Base-by-base conservation (phyloP, 768 basidiomycete species). In the Mycena filopes region DNA sequence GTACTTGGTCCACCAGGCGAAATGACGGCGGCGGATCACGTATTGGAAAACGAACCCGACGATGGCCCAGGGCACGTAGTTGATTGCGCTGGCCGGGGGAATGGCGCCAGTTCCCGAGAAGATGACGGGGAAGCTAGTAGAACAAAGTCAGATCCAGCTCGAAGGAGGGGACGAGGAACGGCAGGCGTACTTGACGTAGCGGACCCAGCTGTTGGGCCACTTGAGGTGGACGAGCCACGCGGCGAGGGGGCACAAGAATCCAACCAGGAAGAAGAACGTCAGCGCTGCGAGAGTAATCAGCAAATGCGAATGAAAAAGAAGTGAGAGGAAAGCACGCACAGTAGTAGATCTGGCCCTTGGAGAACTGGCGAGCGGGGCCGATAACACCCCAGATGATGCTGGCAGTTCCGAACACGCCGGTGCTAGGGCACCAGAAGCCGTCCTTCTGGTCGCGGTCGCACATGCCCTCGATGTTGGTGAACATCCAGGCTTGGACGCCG, bases 341-440 rank as follows among this genome's bases (percentile, higher is more conserved):
- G 21, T 53, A n/a, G 55, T 66, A 66, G 40, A 68, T 55, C 45
- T 68, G 57, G 36, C 63, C 58, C 5, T 21, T 7, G 21, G 67
- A 64, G 47, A 68, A 94, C 72, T 88, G 83, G n/a, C 87, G 82
- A 33, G 77, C 79, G 8, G 93, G 93, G 1, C 93, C 92, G 60
- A 95, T 91, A 65, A 92, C 90, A 65, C 94, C 91, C 89, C 89
- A 93, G 67, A 94, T 85, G 66, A 95, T 85, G 63, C 87, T 88
- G 23, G 93, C 93, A 3, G 91, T 92, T 40, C 90, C 91, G 74
- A 94, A 94, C 10, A 92, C 89, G 64, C 88, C 81, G 7, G 89
- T 90, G 15, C 62, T 75, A 0, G 92, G 91, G 74, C 92, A 94
- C 58, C 86, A 89, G 76, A 93, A 93, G 21, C 86, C 84, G 69